Evolutionary conservation across 257 asterid genomes (phyloP), one percentile per base, ranked within the genome.

Genomic region (Mitragyna speciosa): DNA sequence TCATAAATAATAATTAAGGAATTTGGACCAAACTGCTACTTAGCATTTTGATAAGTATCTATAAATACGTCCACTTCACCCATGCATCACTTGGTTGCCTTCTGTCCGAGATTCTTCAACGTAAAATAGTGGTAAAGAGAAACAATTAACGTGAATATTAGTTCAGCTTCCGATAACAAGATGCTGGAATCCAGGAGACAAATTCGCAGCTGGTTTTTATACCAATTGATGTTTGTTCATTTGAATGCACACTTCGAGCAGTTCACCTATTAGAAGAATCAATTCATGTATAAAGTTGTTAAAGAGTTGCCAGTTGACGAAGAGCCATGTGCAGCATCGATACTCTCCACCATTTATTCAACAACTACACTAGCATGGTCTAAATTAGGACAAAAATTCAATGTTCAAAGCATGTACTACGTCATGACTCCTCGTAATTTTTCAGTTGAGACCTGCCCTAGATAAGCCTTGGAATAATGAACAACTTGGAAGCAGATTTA

Each of bases 181-280:
- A 36, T 65, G 66, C 51, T 48, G 67, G 80, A 65, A 49, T 56
- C 74, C 54, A n/a, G 56, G 71, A 41, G 56, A 76, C 78, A 65
- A 76, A 16, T 15, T 14, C 17, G 39, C n/a, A 4, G 41, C 71
- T 61, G 20, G 6, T 12, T 11, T 19, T 56, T 12, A 12, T 19
- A 3, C 20, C 19, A 2, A 14, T 19, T 4, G 31, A 24, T 47
- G 5, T 0, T 63, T 26, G 49, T 15, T 52, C 16, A 52, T 30
- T 52, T 54, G 77, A 15, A 19, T 19, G 31, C 8, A 52, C 16
- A 52, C 30, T 39, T 51, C 48, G 66, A 19, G 49, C 48, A 52
- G 5, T 41, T 8, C 19, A 73, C 6, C 9, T 6, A 28, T 72
- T 39, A 16, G 64, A 48, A n/a, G 68, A 26, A 63, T 63, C 58